Conservation (phyloP, 345 rosid species). For the Garcia nutans region DNA sequence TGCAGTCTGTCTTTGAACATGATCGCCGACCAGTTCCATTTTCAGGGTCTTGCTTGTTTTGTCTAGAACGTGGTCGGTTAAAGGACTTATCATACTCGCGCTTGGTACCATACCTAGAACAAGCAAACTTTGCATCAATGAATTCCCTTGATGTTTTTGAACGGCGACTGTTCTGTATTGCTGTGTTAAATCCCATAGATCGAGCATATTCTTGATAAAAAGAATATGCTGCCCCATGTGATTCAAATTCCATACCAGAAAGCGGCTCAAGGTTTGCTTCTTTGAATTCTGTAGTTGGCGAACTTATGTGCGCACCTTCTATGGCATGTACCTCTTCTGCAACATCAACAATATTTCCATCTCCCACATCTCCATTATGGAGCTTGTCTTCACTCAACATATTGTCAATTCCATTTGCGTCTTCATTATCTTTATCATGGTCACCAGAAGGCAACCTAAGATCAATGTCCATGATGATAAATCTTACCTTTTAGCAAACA, state of each 20-base stretch:
- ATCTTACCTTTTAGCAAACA: background rate
- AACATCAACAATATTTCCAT: slow-evolving; percentile 29
- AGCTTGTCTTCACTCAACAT: slow-evolving; percentile 43
- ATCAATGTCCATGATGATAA: slow-evolving; percentile 50
- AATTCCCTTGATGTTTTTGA: slow-evolving; percentile 66
- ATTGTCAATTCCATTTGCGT: slow-evolving; percentile 44
- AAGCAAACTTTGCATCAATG: slow-evolving; percentile 74
- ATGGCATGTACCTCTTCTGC: slow-evolving; percentile 38
- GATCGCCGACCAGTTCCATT: slow-evolving; percentile 53
- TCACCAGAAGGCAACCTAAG: slow-evolving; percentile 71
- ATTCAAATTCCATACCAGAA: slow-evolving; percentile 60
- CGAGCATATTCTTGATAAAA: slow-evolving; percentile 70
- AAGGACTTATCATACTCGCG: slow-evolving; percentile 62
- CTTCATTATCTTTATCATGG: slow-evolving; percentile 50
- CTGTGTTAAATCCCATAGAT: slow-evolving; percentile 66
- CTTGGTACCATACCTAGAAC: slow-evolving; percentile 66
- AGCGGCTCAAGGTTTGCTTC: slow-evolving; percentile 59
- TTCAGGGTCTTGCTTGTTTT: slow-evolving; percentile 57
- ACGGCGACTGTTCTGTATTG: slow-evolving; percentile 65
- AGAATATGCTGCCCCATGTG: slow-evolving; percentile 57
- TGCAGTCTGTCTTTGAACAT: slow-evolving; percentile 62
- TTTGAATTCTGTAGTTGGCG: slow-evolving; percentile 30
- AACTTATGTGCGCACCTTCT: slow-evolving; percentile 32
- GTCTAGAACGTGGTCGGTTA: slow-evolving; percentile 54
- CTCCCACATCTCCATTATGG: slow-evolving; percentile 40